Evolutionary conservation across 371 early-diverging fungal genomes (phyloP).

Genomic region (Quaeritorhiza haematococci): DNA sequence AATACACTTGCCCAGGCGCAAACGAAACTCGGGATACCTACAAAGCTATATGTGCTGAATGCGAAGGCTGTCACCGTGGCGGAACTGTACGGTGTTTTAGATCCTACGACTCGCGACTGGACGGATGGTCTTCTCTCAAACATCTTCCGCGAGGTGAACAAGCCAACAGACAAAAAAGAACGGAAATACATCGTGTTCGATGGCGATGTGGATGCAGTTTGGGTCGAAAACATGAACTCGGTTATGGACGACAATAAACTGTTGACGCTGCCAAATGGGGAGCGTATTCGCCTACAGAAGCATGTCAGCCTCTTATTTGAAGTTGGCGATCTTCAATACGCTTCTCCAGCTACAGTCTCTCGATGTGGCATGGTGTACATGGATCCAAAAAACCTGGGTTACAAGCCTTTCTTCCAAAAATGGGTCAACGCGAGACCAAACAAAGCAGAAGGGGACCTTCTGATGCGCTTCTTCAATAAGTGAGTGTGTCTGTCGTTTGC

Average conservation of each 20-base stretch:
- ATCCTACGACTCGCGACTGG: slow-evolving; percentile 59
- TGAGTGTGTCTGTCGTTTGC: slow-evolving; percentile 14
- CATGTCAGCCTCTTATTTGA: slow-evolving; percentile 57
- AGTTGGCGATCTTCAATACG: slow-evolving; percentile 53
- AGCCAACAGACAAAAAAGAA: slow-evolving; percentile 53
- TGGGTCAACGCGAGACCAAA: slow-evolving; percentile 39
- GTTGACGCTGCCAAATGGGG: slow-evolving; percentile 59
- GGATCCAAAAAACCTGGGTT: slow-evolving; percentile 54
- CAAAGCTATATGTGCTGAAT: slow-evolving; percentile 47
- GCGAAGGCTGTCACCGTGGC: slow-evolving; percentile 58
- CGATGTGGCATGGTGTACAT: slow-evolving; percentile 62
- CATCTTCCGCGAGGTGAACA: slow-evolving; percentile 55
- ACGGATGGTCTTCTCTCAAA: slow-evolving; percentile 58
- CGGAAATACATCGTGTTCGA: slow-evolving; percentile 64
- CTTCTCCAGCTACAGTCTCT: slow-evolving; percentile 63
- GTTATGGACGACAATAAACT: slow-evolving; percentile 61
- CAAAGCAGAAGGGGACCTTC: slow-evolving; percentile 33
- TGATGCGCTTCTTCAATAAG: slow-evolving; percentile 38
- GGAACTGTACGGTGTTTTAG: slow-evolving; percentile 52
- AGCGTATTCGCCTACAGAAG: slow-evolving; percentile 55
- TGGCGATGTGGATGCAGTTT: slow-evolving; percentile 55
- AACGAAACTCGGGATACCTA: slow-evolving; percentile 46
- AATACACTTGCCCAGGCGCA: slow-evolving; percentile 53
- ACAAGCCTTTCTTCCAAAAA: slow-evolving; percentile 40
- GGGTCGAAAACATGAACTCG: slow-evolving; percentile 70